Base-by-base conservation (phyloP, 495 filamentous ascomycete species). In the Cercophora sp. region DNA sequence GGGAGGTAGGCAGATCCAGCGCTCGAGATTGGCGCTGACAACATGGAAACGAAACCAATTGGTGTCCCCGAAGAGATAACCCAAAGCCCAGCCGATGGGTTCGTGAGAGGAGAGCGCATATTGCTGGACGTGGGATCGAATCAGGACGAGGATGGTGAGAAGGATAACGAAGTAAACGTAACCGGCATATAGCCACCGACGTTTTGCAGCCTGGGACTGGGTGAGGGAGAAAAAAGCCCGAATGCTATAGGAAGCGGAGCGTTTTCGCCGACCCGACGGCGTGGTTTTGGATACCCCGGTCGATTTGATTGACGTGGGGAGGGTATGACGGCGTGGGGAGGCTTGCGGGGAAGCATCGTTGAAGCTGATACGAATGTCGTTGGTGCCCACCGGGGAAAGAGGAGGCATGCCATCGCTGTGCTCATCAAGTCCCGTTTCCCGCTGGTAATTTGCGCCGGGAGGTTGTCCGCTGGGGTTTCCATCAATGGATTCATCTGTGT, bases 71-170 rank as follows among this genome's bases (percentile, higher is more conserved):
- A 97, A 80, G 18, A 96, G 68, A 65, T 98, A 98, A 2, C 86
- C 85, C 3, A 96, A 66, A 0, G 90, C 91, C 93, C 93, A 98
- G 0, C 91, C 88, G 26, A 98, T 79, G 0, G 93, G 91, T 56
- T 98, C 93, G 35, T 80, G 62, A 34, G 81, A 83, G 20, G 79
- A 62, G 2, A 98, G 73, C 16, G 89, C 91, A 24, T 75, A 71
- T 41, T 71, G 67, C 32, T 74, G 65, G 40, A 97, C 78, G 53
- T 89, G 87, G 8, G 68, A 71, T 19, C 89, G 81, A 40, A 97
- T 77, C 1, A 83, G 85, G 1, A 83, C 65, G n/a, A 93, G 65
- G 48, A 90, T 81, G 48, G 89, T 78, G 2, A 61, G 58, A 11
- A 84, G 9, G 10, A 89, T 79, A 29, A 80, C 78, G 4, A 73